Conservation (phyloP, 148 eudicot genomes). For the Silene latifolia region DNA sequence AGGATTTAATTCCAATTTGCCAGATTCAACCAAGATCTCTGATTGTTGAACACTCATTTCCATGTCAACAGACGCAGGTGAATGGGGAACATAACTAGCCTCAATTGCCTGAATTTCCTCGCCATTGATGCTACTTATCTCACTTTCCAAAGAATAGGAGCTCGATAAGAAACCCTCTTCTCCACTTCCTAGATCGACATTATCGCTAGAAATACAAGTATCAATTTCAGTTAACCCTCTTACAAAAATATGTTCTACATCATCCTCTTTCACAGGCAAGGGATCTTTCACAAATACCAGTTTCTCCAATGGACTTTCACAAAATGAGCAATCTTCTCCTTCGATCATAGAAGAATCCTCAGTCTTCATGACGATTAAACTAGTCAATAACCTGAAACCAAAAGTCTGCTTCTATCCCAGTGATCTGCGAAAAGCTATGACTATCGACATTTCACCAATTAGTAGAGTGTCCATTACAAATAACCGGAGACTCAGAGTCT, state of each 20-base stretch:
- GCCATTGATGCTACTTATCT: slow-evolving; percentile 24
- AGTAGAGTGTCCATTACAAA: slow-evolving; percentile 35
- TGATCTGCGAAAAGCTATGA: slow-evolving; percentile 20
- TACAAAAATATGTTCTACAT: slow-evolving; percentile 14
- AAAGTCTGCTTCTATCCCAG: slow-evolving; percentile 28
- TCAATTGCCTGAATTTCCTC: slow-evolving; percentile 27
- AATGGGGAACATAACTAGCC: slow-evolving; percentile 19
- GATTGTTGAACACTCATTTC: slow-evolving; percentile 25
- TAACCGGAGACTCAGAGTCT: slow-evolving; percentile 25
- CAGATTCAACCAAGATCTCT: slow-evolving; percentile 23
- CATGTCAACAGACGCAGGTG: slow-evolving; percentile 17
- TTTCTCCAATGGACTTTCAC: slow-evolving; percentile 23
- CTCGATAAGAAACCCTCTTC: slow-evolving; percentile 27
- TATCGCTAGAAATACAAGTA: slow-evolving; percentile 27
- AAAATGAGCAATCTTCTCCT: slow-evolving; percentile 26
- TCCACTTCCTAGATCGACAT: slow-evolving; percentile 20
- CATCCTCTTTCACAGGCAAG: slow-evolving; percentile 23
- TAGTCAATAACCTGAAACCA: slow-evolving; percentile 16
- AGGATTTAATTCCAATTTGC: slow-evolving; percentile 24
- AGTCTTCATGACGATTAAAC: slow-evolving; percentile 34
- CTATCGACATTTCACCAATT: slow-evolving; percentile 34
- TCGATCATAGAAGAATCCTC: slow-evolving; percentile 28
- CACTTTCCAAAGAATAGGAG: slow-evolving; percentile 23
- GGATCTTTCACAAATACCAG: slow-evolving; percentile 25
- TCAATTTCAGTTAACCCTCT: slow-evolving; percentile 23